These are phyloP conservation scores for Primulina eburnea DNA, from an alignment of 257 asterid genomes.

Conservation along the genomic window DNA sequence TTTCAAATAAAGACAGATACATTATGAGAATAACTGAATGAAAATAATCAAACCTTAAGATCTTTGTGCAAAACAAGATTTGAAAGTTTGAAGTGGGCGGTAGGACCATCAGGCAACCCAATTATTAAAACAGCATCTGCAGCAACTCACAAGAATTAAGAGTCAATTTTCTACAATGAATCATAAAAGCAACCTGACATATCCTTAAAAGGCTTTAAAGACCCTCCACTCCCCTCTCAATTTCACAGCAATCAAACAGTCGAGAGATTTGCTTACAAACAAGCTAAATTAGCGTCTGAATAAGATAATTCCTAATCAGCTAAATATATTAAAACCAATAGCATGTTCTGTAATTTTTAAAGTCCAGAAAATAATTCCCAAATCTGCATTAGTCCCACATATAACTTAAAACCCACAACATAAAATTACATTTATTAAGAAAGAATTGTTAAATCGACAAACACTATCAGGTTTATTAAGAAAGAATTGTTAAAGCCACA, in stretches of 20 bases:
- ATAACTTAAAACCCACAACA: background rate
- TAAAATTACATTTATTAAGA: background rate
- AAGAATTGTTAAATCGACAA: background rate
- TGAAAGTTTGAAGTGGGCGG: slow-evolving; percentile 94
- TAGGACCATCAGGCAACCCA: slow-evolving; percentile 88
- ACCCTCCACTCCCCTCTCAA: background rate
- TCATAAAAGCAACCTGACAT: slow-evolving; percentile 1
- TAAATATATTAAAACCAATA: background rate
- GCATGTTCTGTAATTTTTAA: background rate
- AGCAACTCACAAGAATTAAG: slow-evolving; percentile 18
- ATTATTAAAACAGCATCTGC: slow-evolving; percentile 82
- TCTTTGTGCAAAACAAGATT: slow-evolving; percentile 79
- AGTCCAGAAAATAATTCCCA: background rate
- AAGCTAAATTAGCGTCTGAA: background rate
- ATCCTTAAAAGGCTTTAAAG: background rate
- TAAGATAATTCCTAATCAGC: background rate
- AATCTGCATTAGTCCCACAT: background rate
- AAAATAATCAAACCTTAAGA: slow-evolving; percentile 53
- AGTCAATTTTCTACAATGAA: background rate
- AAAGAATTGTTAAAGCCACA: background rate
- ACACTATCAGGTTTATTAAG: background rate
- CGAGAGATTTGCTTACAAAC: too few species aligned
- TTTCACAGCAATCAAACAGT: background rate
- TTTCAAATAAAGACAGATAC: slow-evolving; percentile 5
- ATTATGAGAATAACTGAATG: background rate